phyloP scores from a whole-genome alignment of 305 asterid genomes.

The Ajuga reptans region DNA sequence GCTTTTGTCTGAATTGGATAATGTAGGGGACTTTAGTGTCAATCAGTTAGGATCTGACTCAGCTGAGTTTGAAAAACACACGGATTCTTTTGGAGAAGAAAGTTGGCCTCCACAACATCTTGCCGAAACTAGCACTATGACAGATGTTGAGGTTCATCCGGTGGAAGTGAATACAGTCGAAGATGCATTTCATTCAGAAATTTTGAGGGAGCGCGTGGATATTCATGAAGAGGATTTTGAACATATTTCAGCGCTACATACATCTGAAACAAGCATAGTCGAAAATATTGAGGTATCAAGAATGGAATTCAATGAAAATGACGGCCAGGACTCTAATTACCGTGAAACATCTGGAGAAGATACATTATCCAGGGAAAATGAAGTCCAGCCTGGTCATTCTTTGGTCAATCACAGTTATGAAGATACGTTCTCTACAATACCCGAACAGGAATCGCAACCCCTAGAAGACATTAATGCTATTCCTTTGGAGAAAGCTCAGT shows the following conservation, averaged over 20 bases:
- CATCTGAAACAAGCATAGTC: constrained; percentile 21
- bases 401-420: constrained; percentile 19
- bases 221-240: constrained; percentile 24
- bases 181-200: constrained; percentile 16
- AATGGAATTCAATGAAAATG: constrained; percentile 25
- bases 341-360: constrained; percentile 23
- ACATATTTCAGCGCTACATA: constrained; percentile 27
- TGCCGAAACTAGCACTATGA: constrained; percentile 25
- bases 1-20: constrained; percentile 63
- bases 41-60: constrained; percentile 32
- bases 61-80: constrained; percentile 28
- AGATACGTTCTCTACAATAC: constrained; percentile 23
- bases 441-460: constrained; percentile 28
- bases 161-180: constrained; percentile 24
- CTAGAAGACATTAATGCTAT: constrained; percentile 23
- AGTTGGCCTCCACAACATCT: constrained; percentile 23
- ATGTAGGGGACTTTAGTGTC: constrained; percentile 66
- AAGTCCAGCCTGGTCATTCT: constrained; percentile 14
- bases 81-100: constrained; percentile 28
- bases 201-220: constrained; percentile 25
- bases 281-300: constrained; percentile 28
- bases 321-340: constrained; percentile 21
- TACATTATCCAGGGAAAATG: constrained; percentile 10
- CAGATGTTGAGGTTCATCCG: constrained; percentile 19
- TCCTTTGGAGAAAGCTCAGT: constrained; percentile 21